Evolutionary conservation across 805 yeast species (phyloP), one percentile per base, ranked within the genome.

Genomic region (Hermanozyma aechmeae): DNA sequence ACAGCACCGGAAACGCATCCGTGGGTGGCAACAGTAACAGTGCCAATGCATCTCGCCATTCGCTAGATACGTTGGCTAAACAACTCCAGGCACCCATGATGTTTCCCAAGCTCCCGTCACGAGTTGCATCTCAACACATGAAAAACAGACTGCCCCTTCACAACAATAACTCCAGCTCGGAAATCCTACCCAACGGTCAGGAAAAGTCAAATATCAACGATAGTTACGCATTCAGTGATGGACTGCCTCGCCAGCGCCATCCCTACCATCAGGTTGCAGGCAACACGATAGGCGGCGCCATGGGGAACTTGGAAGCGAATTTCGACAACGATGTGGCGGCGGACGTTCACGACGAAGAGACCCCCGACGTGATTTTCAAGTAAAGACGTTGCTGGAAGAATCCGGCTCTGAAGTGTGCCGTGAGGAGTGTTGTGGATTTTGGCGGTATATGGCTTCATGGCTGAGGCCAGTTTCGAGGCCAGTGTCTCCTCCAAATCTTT

Each of bases 41-140:
- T 14, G 28, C 24, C 18, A 31, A 28, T 28, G 8, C 22, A 10
- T 30, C 13, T 31, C 20, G 23, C 24, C 32, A 32, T 22, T 50
- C 58, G 6, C 39, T 61, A 24, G 65, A 58, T 31, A 55, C 42
- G 26, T 50, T 61, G 44, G 68, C 67, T 25, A 58, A 57, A 32
- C 65, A 59, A 36, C 45, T 62, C 15, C 46, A 56, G 16, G 37
- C 39, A 21, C 65, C 61, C 15, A 42, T 40, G 7, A 50, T 57
- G 27, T 57, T 57, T 30, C 66, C 56, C 27, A 61, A 59, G 35
- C 39, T 57, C 29, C 68, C 65, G 11, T 45, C 59, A 11, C 45
- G 58, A 16, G 53, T 54, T 12, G 43, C 50, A 17, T n/a, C n/a
- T n/a, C n/a, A n/a, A n/a, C n/a, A n/a, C n/a, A n/a, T n/a, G n/a